Conservation (phyloP, 805 yeast species). For the Candida silvatica region DNA sequence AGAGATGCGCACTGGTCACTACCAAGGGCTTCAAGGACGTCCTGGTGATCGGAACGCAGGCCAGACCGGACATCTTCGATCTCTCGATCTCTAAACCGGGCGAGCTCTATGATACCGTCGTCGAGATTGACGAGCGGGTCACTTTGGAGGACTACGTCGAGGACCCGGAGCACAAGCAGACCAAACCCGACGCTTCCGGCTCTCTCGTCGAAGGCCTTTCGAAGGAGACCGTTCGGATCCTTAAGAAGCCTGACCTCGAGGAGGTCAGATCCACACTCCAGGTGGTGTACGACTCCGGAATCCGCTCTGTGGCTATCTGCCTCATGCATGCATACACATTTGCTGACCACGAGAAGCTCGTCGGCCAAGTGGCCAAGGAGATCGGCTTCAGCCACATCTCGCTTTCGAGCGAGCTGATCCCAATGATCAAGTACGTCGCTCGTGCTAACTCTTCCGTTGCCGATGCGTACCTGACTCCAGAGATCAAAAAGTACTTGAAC, state of each 20-base stretch:
- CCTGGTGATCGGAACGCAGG: constrained; percentile 79
- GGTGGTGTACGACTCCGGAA: constrained; percentile 44
- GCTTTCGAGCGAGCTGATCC: constrained; percentile 58
- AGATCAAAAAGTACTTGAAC: constrained; percentile 53
- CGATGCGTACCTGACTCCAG: constrained; percentile 80
- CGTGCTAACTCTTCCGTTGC: constrained; percentile 74
- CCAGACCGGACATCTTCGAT: constrained; percentile 86
- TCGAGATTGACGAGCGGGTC: constrained; percentile 86
- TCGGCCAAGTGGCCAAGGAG: constrained; percentile 51
- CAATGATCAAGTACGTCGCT: constrained; percentile 71
- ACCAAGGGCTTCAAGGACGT: constrained; percentile 87
- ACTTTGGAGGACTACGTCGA: constrained; percentile 76
- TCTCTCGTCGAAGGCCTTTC: constrained; percentile 48
- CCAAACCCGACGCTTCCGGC: constrained; percentile 20
- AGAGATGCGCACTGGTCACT: constrained; percentile 74
- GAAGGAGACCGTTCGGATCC: constrained; percentile 57
- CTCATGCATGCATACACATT: constrained; percentile 66
- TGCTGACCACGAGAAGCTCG: constrained; percentile 56
- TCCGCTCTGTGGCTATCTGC: constrained; percentile 63
- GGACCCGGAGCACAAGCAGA: constrained; percentile 40
- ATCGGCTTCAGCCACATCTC: constrained; percentile 67
- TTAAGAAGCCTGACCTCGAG: constrained; percentile 39
- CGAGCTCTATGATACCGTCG: constrained; percentile 63
- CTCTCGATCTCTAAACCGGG: constrained; percentile 65
- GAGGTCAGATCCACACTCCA: constrained; percentile 35